Conservation (phyloP, 345 rosid species). For the Gossypium ekmanianum region DNA sequence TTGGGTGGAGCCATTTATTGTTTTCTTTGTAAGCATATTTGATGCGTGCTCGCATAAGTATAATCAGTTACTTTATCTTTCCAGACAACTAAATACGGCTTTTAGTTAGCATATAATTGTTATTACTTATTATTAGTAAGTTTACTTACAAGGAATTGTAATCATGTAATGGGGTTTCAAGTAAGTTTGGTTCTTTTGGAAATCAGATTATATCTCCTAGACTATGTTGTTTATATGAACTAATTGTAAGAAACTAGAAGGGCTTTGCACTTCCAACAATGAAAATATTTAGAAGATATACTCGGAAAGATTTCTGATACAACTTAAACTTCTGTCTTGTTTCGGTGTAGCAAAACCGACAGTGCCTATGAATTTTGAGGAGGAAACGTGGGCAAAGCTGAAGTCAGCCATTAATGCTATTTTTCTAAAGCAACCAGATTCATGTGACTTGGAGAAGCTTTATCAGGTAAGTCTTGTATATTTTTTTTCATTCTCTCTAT, state of each 20-base stretch:
- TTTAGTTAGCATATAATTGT: neutral
- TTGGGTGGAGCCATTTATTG: neutral
- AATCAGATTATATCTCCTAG: neutral
- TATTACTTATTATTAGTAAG: neutral
- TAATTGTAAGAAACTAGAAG: neutral
- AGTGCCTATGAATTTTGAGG: slow-evolving; percentile 80
- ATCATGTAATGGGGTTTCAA: neutral
- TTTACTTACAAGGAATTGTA: neutral
- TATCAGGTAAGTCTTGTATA: slow-evolving; percentile 58
- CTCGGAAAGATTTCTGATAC: slow-evolving; percentile 9
- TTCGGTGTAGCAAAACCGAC: slow-evolving; percentile 71
- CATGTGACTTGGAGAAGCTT: slow-evolving; percentile 76
- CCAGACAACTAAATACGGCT: neutral
- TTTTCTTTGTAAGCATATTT: neutral
- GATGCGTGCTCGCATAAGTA: neutral
- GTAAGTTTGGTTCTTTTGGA: neutral
- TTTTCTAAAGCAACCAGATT: slow-evolving; percentile 67
- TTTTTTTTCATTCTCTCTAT: neutral
- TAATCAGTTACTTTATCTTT: neutral
- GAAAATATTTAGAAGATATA: neutral
- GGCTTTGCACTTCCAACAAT: neutral
- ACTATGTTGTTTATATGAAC: neutral
- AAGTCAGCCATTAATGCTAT: slow-evolving; percentile 92
- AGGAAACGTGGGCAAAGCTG: slow-evolving; percentile 82
- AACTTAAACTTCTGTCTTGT: slow-evolving; percentile 17